Evolutionary conservation across 2,329 filamentous ascomycete species (phyloP), one percentile per base, ranked within the genome.

Genomic region (Capronia coronata): DNA sequence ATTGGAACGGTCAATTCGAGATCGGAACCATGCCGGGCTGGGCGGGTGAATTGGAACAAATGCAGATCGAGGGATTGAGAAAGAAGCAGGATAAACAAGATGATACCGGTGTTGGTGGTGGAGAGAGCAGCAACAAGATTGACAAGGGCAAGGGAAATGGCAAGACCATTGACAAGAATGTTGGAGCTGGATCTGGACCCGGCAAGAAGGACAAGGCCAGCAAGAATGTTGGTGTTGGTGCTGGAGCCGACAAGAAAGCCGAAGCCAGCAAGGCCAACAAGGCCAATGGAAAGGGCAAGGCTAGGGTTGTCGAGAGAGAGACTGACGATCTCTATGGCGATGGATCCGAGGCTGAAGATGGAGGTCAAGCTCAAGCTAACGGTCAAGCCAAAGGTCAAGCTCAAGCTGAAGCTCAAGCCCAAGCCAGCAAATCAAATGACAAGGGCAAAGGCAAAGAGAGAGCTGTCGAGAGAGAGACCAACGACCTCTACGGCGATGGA

Each of bases 31-130:
- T 43, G 35, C 23, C 27, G 1, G 52, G 52, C 14, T 54, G 45
- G 44, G 4, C 18, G 18, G 52, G 48, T 2, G 44, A 51, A 29
- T 27, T 54, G 41, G 52, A 54, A 41, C 11, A 9, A 13, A 54
- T 54, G 52, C 44, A 51, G 42, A 21, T 40, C 3, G 16, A 46
- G 10, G 52, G 14, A 1, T 27, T 51, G 16, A 32, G 34, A 6
- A 46, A 46, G 43, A n/a, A 22, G 13, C 34, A 19, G 11, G 8
- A 19, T 3, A 19, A 6, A 34, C 30, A 34, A 34, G 30, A n/a
- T n/a, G n/a, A n/a, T n/a, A n/a, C n/a, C n/a, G n/a, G n/a, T n/a
- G n/a, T n/a, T n/a, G 34, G 18, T 18, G 18, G 14, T 2, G 34
- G 8, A 37, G 34, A 37, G 8, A 8, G n/a, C 7, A n/a, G n/a